Conservation (phyloP, 306 rosid species). For the Hippophae rhamnoides region DNA sequence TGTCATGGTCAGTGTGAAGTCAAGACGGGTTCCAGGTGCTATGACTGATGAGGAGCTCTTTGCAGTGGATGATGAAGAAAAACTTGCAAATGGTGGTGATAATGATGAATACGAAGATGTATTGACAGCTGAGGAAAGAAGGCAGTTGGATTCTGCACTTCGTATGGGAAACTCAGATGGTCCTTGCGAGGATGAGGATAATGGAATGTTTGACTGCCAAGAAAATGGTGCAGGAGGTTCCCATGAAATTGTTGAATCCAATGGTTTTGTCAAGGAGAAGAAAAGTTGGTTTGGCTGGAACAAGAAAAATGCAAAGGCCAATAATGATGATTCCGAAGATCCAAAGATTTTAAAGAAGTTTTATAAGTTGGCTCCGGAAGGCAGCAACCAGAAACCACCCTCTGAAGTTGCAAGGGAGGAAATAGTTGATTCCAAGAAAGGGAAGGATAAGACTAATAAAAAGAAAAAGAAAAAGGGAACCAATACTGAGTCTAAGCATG, state of each 20-base stretch:
- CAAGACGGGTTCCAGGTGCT: conserved; percentile 98
- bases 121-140: conserved; percentile 87
- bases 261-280: conserved; percentile 72
- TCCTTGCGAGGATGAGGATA: conserved; percentile 68
- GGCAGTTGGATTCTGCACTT: conserved; percentile 90
- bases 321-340: conserved; percentile 63
- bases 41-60: conserved; percentile 98
- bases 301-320: conserved; percentile 58
- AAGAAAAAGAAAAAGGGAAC: conserved; percentile 85
- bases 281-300: conserved; percentile 99
- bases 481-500: conserved; percentile 59
- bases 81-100: conserved; percentile 60
- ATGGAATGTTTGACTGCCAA: conserved; percentile 40
- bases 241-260: conserved; percentile 57
- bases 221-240: conserved; percentile 58
- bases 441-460: conserved; percentile 67
- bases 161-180: conserved; percentile 72
- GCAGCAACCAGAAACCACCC: conserved; percentile 52
- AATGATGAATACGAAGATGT: conserved; percentile 88
- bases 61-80: conserved; percentile 80
- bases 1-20: conserved; percentile 95
- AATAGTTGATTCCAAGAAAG: conserved; percentile 54
- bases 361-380: conserved; percentile 66
- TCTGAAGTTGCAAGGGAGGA: conserved; percentile 63
- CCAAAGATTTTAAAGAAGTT: conserved; percentile 57